Evolutionary conservation across 257 asterid genomes (phyloP).

Genomic region (Salvia miltiorrhiza): DNA sequence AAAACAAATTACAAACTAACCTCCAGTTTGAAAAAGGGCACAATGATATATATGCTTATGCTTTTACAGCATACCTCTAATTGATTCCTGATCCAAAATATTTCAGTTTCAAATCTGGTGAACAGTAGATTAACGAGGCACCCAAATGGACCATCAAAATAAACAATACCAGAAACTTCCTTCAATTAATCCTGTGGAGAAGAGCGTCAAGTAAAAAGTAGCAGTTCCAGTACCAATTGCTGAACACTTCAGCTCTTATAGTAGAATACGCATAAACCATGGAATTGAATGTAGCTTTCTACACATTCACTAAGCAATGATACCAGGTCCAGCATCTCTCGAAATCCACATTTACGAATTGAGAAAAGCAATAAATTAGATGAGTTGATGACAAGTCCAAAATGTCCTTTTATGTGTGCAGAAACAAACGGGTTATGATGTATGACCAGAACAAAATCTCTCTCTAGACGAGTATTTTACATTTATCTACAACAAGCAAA

Average conservation of each 20-base stretch:
- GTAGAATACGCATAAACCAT: slow-evolving; percentile 30
- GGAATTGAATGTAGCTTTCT: slow-evolving; percentile 15
- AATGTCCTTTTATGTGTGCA: background rate
- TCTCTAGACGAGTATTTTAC: background rate
- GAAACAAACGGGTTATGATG: background rate
- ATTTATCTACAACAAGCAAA: slow-evolving; percentile 3
- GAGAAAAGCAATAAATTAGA: background rate
- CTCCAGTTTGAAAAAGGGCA: slow-evolving; percentile 77
- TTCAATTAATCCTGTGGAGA: slow-evolving; percentile 82
- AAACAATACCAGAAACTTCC: slow-evolving; percentile 87
- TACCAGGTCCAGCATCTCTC: slow-evolving; percentile 9
- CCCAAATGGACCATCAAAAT: slow-evolving; percentile 71
- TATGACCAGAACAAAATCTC: slow-evolving; percentile 2
- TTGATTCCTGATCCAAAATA: slow-evolving; percentile 89
- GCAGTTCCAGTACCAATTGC: slow-evolving; percentile 53
- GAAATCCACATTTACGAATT: slow-evolving; percentile 13
- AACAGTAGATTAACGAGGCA: slow-evolving; percentile 81
- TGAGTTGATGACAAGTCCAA: background rate
- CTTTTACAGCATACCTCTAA: slow-evolving; percentile 94
- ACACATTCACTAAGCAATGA: slow-evolving; percentile 19
- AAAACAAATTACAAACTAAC: slow-evolving; percentile 75
- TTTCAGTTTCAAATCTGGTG: slow-evolving; percentile 84
- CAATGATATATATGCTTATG: slow-evolving; percentile 64
- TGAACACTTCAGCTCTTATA: slow-evolving; percentile 34
- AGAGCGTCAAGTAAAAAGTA: slow-evolving; percentile 56